Base-by-base conservation (phyloP, 768 basidiomycete genomes). In the Dacryopinax spathularia region DNA sequence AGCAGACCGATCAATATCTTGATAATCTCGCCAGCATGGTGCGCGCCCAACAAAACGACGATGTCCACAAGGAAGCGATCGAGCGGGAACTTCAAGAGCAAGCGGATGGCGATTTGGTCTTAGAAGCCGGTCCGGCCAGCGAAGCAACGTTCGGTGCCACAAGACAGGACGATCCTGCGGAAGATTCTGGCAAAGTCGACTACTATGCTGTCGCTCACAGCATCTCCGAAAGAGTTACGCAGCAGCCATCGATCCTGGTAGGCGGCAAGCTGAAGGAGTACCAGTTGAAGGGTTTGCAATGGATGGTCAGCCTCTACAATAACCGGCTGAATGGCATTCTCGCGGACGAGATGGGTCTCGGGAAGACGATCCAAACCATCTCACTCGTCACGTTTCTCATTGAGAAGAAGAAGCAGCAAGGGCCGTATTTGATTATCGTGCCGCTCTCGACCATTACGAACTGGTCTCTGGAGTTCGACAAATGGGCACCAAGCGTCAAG, bases 271-370 rank as follows among this genome's bases (percentile, higher is more conserved):
- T 97, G 70, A 97, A 96, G 74, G 92, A 94, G 56, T 95, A 96
- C 72, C 93, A 96, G 74, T 64, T 96, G 69, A 93, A 94, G 77
- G 93, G 93, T 64, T 74, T 97, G 69, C 93, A 95, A 75, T 97
- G 93, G 92, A 95, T 96, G 93, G 93, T 97, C 69, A 91, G 88
- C 74, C 79, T 96, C 76, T 96, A 93, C 74, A 96, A 97, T 74
- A 97, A 96, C 79, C 84, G 86, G 70, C 80, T 96, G 65, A 94
- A 96, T 69, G 93, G 93, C 65, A 96, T 97, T 68, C 75, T 96
- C 43, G 93, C 93, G 65, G 93, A 97, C 70, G 89, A 92, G 76
- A 94, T 95, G 93, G 92, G 93, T 84, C 88, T 95, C 63, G 92
- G 92, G 66, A 94, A 94, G 75, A 94, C 92, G 0, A 91, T 93